Conservation (phyloP, 2,329 filamentous ascomycete species). For the Apiospora hydei region DNA sequence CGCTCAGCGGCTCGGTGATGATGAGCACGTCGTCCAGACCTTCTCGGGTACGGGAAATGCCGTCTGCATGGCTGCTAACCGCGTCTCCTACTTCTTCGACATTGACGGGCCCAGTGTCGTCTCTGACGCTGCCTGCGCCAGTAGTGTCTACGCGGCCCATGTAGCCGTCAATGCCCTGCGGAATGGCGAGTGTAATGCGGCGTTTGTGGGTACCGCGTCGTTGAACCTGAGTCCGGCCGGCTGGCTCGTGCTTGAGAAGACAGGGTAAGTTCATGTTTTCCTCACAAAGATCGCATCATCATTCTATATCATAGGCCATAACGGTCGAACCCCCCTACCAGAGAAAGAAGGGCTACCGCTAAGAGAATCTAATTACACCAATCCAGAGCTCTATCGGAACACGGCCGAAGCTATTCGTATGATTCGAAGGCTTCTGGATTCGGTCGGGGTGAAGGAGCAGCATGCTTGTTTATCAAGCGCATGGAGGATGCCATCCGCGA, state of each 20-base stretch:
- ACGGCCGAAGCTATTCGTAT: slow-evolving; percentile 28
- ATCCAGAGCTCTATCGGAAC: slow-evolving; percentile 26
- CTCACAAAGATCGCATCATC: background rate
- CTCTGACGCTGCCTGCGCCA: slow-evolving; percentile 55
- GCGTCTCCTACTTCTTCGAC: slow-evolving; percentile 44
- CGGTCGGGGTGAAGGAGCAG: slow-evolving; percentile 45
- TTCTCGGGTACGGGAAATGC: slow-evolving; percentile 30
- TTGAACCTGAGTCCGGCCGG: background rate
- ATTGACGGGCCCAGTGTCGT: slow-evolving; percentile 49
- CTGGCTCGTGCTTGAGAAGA: slow-evolving; percentile 2
- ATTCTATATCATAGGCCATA: no score
- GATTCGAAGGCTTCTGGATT: slow-evolving; percentile 37
- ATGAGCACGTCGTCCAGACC: slow-evolving; percentile 17
- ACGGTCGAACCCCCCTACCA: no score
- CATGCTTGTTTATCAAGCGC: slow-evolving; percentile 43
- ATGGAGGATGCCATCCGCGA: slow-evolving; percentile 41
- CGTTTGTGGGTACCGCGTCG: slow-evolving; percentile 29
- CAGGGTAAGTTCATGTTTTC: background rate
- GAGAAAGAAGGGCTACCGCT: no score
- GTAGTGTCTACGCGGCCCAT: slow-evolving; percentile 45
- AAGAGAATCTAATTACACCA: background rate
- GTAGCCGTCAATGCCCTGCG: slow-evolving; percentile 39
- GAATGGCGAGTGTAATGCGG: slow-evolving; percentile 34
- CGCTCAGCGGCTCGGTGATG: background rate
- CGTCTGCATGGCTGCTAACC: slow-evolving; percentile 43